Base-by-base conservation (phyloP, 78 protist species). In the Isochrysis galbana region DNA sequence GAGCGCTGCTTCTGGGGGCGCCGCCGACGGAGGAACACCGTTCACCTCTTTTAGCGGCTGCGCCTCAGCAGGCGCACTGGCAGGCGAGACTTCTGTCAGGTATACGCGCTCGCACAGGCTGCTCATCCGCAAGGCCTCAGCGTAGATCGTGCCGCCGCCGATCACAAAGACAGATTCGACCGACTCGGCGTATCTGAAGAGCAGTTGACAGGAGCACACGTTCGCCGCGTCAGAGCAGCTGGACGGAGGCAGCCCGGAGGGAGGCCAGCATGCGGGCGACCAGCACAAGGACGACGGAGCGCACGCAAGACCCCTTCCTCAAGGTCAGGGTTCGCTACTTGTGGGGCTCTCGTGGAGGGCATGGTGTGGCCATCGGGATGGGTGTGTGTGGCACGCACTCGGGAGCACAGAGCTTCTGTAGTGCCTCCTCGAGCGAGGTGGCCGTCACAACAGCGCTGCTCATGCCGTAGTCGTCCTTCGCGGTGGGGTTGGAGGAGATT, bases 91-190 rank as follows among this genome's bases (percentile, higher is more conserved):
- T n/a, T 38, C 86, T 4, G 86, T 39, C 23, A 39, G 1, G 46
- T 41, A 7, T 29, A 77, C 34, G 47, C 86, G 46, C 47, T 38
- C 86, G 47, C 80, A 70, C 39, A 29, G 38, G n/a, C 45, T 14
- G 47, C 19, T 14, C 32, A 23, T 5, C 47, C 21, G 38, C n/a
- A 77, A 0, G 48, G 86, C 86, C 34, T 41, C 69, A 29, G n/a
- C 74, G 69, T 87, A 87, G 22, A 87, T 44, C 70, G 69, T 7
- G 34, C 51, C 67, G 82, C 90, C 90, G 69, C 90, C 90, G 45
- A 87, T 87, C 34, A 87, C 90, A 46, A 46, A 87, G 36, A 87
- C 55, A 2, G 41, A 5, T 69, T 87, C 90, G 45, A 87, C 45
- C 19, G 42, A 2, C 7, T 7, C 89, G 54, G 23, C 38, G 61